A percentile compares a stretch with the other conserved stretches of the same genome.
These are phyloP conservation scores for Gonapodya prolifera DNA, from an alignment of 192 early-diverging fungal genomes.

Conservation along the genomic window DNA sequence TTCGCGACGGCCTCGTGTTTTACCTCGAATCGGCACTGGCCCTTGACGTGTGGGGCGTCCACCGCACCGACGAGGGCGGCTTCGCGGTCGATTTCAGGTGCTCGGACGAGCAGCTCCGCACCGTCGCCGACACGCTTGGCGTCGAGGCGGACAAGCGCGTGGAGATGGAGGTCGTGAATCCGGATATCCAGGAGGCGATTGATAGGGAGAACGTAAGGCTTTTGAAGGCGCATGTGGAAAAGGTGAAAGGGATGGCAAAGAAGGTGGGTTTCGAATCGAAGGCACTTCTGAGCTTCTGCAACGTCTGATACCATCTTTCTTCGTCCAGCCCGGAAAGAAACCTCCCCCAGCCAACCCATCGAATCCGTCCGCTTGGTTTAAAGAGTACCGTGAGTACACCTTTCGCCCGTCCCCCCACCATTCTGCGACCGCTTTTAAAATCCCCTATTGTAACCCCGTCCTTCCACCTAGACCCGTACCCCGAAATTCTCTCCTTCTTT, in stretches of 20 bases:
- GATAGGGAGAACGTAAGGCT: not conserved
- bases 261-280: not conserved
- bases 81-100: not conserved
- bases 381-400: not conserved
- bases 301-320: not conserved
- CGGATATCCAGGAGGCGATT: not conserved
- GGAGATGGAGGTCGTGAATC: not conserved
- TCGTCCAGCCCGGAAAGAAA: not conserved
- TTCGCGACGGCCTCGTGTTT: not conserved
- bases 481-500: constrained; percentile 34
- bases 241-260: not conserved
- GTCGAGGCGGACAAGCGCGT: not conserved
- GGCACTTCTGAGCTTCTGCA: too few relatives aligned
- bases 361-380: not conserved
- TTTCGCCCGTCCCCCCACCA: not conserved
- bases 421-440: not conserved
- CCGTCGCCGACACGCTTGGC: not conserved
- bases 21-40: not conserved
- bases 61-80: not conserved
- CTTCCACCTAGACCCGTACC: constrained; percentile 13
- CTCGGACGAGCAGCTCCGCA: not conserved
- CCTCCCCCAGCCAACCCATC: not conserved
- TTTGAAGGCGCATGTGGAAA: not conserved
- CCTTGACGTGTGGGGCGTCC: not conserved
- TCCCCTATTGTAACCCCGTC: not conserved